Base-by-base conservation (phyloP, 129 eudicot genomes). In the Deinandra increscens region DNA sequence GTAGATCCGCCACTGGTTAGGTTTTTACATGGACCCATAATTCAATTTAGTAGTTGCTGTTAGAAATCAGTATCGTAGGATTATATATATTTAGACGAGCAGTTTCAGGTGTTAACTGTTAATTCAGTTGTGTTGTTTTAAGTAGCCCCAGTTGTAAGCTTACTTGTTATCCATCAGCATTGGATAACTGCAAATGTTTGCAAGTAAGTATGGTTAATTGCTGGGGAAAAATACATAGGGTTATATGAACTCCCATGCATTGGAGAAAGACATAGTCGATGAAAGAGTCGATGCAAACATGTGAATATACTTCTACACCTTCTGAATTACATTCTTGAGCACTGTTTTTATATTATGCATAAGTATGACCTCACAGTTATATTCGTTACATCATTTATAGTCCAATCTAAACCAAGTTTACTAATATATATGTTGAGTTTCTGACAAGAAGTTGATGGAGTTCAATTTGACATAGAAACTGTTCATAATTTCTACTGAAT, bases 201-300 rank as follows among this genome's bases (percentile, higher is more conserved):
- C 59, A 14, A 46, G 59, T 66, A 31, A 46, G 4, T 46, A 23
- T 46, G 39, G 59, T 46, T 45, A 15, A 44, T 14, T 14, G 29
- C 11, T 22, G 26, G n/a, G 71, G 26, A 14, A 9, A 7, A 13
- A n/a, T 13, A 1, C 23, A n/a, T 43, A 26, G 70, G 55, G 53
- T 22, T 44, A 44, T 17, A 17, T 18, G 48, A 38, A 62, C 17
- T 62, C 49, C 20, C 19, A 6, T 23, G 56, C 11, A 44, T n/a
- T 26, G 44, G 29, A 46, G 59, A 33, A 66, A 14, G 26, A 9
- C 54, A 56, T 23, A 9, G 71, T 66, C 14, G n/a, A 3, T 26
- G 56, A 26, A 66, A 45, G 55, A 26, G 59, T 29, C 44, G 29
- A 46, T 39, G 23, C 56, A 61, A 36, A 20, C 62, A 72, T 62